Conservation (phyloP, 805 yeast genomes). For the Priceomyces haplophilus region DNA sequence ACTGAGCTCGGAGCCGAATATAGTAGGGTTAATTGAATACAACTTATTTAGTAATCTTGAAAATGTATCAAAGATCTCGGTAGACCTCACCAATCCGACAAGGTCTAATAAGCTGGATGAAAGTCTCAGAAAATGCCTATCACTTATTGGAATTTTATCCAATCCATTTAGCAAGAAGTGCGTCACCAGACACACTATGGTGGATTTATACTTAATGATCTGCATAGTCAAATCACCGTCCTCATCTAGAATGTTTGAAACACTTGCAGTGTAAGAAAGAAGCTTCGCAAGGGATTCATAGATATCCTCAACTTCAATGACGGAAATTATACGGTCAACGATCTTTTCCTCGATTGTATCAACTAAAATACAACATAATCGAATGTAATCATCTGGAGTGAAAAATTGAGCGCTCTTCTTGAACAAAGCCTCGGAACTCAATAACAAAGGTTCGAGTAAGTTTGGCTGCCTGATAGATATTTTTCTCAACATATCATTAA, state of each 20-base stretch:
- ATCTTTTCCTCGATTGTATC: conserved; percentile 19
- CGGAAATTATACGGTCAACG: conserved; percentile 20
- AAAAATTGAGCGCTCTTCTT: conserved; percentile 25
- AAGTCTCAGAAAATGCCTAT: conserved; percentile 26
- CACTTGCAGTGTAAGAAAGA: conserved; percentile 28
- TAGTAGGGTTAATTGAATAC: conserved; percentile 24
- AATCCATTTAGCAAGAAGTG: conserved; percentile 24
- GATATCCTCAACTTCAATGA: conserved; percentile 25
- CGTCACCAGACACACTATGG: conserved; percentile 25
- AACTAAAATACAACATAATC: conserved; percentile 26
- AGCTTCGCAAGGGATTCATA: conserved; percentile 27
- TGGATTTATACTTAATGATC: conserved; percentile 30
- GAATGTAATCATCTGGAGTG: conserved; percentile 31
- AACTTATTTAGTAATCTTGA: conserved; percentile 25
- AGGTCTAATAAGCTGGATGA: conserved; percentile 27
- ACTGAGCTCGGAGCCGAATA: conserved; percentile 26
- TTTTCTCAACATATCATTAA: conserved; percentile 19
- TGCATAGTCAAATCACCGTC: conserved; percentile 35
- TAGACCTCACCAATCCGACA: conserved; percentile 30
- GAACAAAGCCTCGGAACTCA: conserved; percentile 22
- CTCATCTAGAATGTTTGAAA: conserved; percentile 28
- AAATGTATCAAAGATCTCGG: conserved; percentile 22
- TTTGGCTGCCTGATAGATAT: conserved; percentile 30
- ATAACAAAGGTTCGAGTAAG: conserved; percentile 30
- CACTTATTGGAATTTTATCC: conserved; percentile 33